phyloP scores from a whole-genome alignment of 306 rosid genomes.

The Senna tora region DNA sequence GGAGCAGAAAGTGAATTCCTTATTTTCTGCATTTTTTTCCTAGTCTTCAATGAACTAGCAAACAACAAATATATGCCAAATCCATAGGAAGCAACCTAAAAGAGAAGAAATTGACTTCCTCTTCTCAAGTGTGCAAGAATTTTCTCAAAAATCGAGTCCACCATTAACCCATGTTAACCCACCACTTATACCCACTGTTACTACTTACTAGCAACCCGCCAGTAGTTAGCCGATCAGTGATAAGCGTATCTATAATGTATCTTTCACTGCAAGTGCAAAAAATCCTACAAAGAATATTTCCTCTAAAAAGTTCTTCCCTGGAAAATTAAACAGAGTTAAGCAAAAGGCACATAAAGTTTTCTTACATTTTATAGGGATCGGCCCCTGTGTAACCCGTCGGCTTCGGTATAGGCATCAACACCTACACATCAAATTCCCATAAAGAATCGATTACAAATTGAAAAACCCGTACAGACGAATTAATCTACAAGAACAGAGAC shows the following conservation, averaged over 20 bases:
- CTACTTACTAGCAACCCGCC: background rate
- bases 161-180: background rate
- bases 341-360: background rate
- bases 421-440: conserved; percentile 49
- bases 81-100: background rate
- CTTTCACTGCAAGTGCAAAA: conserved; percentile 4
- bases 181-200: background rate
- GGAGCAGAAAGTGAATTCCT: background rate
- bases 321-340: background rate
- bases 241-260: background rate
- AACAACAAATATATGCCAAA: conserved; percentile 7
- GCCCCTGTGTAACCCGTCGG: conserved; percentile 94
- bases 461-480: background rate
- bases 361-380: conserved; percentile 87
- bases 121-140: background rate
- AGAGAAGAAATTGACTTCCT: background rate
- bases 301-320: background rate
- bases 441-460: background rate
- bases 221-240: background rate
- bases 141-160: background rate
- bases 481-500: background rate
- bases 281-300: conserved; percentile 7
- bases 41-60: background rate
- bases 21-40: background rate
- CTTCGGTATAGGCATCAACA: conserved; percentile 74